A percentile compares a stretch with the other conserved stretches of the same genome.
phyloP scores from a whole-genome alignment of 2,329 filamentous ascomycete species.

The Aspergillus arachidicola region DNA sequence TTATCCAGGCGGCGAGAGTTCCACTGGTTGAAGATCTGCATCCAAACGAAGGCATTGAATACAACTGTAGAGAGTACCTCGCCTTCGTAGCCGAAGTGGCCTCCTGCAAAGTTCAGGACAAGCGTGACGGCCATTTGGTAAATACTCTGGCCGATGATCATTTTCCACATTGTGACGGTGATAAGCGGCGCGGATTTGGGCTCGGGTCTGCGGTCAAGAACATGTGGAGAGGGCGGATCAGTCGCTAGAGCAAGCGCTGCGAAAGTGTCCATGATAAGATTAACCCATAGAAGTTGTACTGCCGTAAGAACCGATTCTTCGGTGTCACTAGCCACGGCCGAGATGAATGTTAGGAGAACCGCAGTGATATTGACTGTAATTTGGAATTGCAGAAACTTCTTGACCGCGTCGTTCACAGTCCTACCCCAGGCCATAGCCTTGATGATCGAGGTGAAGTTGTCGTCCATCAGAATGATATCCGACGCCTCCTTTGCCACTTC shows the following conservation, averaged over 20 bases:
- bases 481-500: conserved; percentile 85
- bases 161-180: conserved; percentile 51
- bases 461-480: conserved; percentile 83
- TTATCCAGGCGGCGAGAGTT: conserved; percentile 51
- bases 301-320: conserved; percentile 65
- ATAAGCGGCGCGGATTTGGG: conserved; percentile 50
- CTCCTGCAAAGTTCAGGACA: conserved; percentile 50
- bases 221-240: conserved; percentile 60
- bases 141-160: conserved; percentile 48
- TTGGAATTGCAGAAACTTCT: conserved; percentile 66
- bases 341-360: conserved; percentile 66
- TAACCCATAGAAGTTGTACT: conserved; percentile 70
- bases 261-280: conserved; percentile 71
- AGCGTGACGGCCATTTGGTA: conserved; percentile 47
- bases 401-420: conserved; percentile 75
- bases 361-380: conserved; percentile 67
- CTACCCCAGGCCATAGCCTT: conserved; percentile 81
- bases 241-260: conserved; percentile 67
- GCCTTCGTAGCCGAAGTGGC: conserved; percentile 30
- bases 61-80: conserved; percentile 40
- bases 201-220: conserved; percentile 58
- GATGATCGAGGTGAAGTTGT: conserved; percentile 85
- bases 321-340: conserved; percentile 59
- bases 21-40: conserved; percentile 55
- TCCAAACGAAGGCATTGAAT: conserved; percentile 51